Percentiles rank a stretch among this genome's conserved stretches.
Conservation (phyloP, 1,139 yeast species). For the Williopsis jadinii region DNA sequence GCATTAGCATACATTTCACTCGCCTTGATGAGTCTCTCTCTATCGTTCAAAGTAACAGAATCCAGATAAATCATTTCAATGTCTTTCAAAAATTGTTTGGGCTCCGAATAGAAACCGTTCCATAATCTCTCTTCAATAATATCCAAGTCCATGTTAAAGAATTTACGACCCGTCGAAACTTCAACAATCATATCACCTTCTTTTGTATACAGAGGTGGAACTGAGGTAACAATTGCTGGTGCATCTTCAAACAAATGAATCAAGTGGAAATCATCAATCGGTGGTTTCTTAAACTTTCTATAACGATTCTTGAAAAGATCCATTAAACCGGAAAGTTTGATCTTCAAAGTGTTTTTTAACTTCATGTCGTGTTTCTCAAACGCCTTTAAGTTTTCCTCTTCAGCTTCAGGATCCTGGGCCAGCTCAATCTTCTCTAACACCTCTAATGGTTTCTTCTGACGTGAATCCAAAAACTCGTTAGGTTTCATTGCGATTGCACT, state of each 20-base stretch:
- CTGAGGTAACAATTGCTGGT: conserved; percentile 18
- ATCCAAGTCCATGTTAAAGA: conserved; percentile 86
- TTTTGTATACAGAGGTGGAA: conserved; percentile 42
- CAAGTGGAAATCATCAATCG: conserved; percentile 68
- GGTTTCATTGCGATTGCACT: conserved; percentile 64
- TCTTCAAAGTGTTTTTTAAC: conserved; percentile 74
- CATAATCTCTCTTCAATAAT: conserved; percentile 90
- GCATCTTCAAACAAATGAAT: conserved; percentile 71
- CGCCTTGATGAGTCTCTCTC: conserved; percentile 82
- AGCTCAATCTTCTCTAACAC: conserved; percentile 12
- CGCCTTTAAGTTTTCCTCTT: conserved; percentile 32
- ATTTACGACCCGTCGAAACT: conserved; percentile 62
- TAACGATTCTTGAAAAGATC: conserved; percentile 82
- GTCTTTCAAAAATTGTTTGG: conserved; percentile 81
- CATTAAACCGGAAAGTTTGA: conserved; percentile 82
- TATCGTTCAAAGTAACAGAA: conserved; percentile 65
- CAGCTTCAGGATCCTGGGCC: conserved; percentile 11
- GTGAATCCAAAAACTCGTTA: conserved; percentile 35
- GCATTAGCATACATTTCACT: conserved; percentile 97
- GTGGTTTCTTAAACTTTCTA: conserved; percentile 84
- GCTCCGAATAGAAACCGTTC: conserved; percentile 95
- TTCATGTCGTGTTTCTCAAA: conserved; percentile 71
- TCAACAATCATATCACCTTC: conserved; percentile 80
- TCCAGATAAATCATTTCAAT: conserved; percentile 80
- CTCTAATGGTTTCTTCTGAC: conserved; percentile 27